These are phyloP conservation scores for Boletus reticuloceps DNA, from an alignment of 768 basidiomycete species.

Conservation along the genomic window DNA sequence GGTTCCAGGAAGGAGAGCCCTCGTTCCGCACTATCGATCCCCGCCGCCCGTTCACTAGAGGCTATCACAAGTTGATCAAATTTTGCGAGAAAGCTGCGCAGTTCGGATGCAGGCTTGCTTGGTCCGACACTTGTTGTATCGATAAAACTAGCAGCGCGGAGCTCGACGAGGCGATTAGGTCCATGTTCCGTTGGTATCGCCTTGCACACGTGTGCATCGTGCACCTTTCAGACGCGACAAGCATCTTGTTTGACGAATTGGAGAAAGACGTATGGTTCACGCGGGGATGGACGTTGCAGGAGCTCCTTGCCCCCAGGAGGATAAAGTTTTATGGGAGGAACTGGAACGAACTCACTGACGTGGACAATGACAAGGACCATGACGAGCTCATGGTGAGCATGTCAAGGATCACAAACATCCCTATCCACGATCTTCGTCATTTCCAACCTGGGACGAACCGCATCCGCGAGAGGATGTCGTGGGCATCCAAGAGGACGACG, in stretches of 20 bases:
- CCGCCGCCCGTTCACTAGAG: conserved; percentile 2
- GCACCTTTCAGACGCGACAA: conserved; percentile 6
- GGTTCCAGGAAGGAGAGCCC: conserved; percentile 10
- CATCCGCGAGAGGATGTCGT: conserved; percentile 14
- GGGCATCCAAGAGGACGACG: conserved; percentile 26
- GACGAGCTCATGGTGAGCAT: background rate
- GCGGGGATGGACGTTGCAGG: conserved; percentile 14
- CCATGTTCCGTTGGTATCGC: conserved; percentile 19
- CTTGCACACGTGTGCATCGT: conserved; percentile 13
- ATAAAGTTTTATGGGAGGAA: conserved; percentile 9
- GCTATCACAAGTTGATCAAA: conserved; percentile 9
- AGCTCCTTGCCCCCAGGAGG: conserved; percentile 9
- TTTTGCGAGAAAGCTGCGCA: conserved; percentile 10
- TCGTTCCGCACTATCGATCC: background rate
- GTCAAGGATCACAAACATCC: conserved; percentile 9
- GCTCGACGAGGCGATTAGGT: conserved; percentile 17
- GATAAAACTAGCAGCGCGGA: conserved; percentile 15
- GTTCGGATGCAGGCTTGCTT: conserved; percentile 12
- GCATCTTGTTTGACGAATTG: background rate
- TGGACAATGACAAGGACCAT: conserved; percentile 8
- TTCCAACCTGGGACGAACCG: conserved; percentile 12
- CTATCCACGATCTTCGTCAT: conserved; percentile 1
- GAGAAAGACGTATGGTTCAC: conserved; percentile 11
- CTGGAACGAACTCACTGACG: conserved; percentile 6
- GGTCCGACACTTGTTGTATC: conserved; percentile 17